Conservation (phyloP, 257 asterid species). For the Coffea eugenioides region DNA sequence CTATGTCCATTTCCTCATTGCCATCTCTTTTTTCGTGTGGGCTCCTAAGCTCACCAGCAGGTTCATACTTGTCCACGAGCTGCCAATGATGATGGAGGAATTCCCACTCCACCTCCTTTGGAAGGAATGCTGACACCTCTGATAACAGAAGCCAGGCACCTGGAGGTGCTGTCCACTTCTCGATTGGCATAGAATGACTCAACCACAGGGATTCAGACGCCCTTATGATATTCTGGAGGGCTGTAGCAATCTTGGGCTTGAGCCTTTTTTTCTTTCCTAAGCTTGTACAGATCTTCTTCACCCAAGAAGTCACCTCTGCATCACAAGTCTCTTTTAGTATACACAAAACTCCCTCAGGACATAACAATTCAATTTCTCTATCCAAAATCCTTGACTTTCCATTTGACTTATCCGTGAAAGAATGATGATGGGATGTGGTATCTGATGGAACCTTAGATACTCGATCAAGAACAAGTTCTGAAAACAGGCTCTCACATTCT, state of each 20-base stretch:
- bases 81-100: constrained; percentile 88
- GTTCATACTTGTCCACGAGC: constrained; percentile 69
- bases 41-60: constrained; percentile 39
- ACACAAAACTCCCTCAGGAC: constrained; percentile 45
- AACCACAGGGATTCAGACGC: constrained; percentile 71
- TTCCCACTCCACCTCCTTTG: constrained; percentile 85
- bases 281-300: constrained; percentile 81
- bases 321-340: constrained; percentile 67
- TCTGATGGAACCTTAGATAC: constrained; percentile 49
- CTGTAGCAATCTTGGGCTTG: constrained; percentile 49
- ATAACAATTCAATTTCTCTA: constrained; percentile 32
- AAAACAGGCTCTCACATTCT: constrained; percentile 83
- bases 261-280: constrained; percentile 84
- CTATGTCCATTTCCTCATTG: constrained; percentile 45
- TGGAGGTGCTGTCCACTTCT: constrained; percentile 93
- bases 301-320: constrained; percentile 90
- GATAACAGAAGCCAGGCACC: constrained; percentile 97
- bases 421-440: constrained; percentile 24
- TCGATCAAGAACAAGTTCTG: constrained; percentile 75
- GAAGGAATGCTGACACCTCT: constrained; percentile 72
- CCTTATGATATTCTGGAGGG: constrained; percentile 73
- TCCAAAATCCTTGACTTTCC: constrained; percentile 26
- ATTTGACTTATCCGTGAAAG: constrained; percentile 28
- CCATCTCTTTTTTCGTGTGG: constrained; percentile 29
- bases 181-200: constrained; percentile 49